phyloP scores from a whole-genome alignment of 129 eudicot genomes.

The Pulicaria dysenterica region DNA sequence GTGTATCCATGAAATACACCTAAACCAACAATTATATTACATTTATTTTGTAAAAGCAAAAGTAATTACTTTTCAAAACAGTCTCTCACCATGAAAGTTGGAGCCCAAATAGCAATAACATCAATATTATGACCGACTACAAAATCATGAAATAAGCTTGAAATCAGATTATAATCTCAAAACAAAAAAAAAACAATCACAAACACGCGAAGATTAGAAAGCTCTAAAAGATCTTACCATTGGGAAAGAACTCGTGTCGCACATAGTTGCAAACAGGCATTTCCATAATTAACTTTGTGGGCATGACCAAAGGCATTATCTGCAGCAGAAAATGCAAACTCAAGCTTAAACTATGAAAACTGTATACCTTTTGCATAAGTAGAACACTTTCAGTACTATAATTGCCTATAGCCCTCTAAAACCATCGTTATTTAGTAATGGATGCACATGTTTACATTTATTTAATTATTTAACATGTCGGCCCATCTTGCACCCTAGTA shows the following conservation, averaged over 20 bases:
- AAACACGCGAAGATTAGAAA: conserved; percentile 5
- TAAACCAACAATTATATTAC: conserved; percentile 29
- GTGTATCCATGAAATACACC: conserved; percentile 99
- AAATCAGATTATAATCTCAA: conserved; percentile 8
- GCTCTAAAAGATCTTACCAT: conserved; percentile 44
- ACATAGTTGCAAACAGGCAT: conserved; percentile 60
- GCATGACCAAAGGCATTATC: conserved; percentile 82
- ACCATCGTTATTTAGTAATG: no score
- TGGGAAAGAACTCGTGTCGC: conserved; percentile 98
- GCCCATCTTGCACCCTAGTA: no score
- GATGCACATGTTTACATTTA: no score
- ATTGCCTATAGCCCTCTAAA: no score
- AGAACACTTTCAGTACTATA: no score
- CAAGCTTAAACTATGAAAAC: conserved; percentile 20
- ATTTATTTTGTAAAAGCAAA: conserved; percentile 17
- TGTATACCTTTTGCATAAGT: neutral
- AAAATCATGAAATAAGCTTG: conserved; percentile 34
- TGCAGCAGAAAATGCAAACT: conserved; percentile 33
- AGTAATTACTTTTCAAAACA: conserved; percentile 20
- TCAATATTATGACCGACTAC: conserved; percentile 76
- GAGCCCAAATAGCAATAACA: conserved; percentile 91
- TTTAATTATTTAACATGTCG: no score
- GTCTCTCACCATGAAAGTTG: conserved; percentile 76
- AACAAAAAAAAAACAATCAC: conserved; percentile 8
- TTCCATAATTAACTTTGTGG: conserved; percentile 77